Evolutionary conservation across 768 basidiomycete species (phyloP).

Genomic region (Galerina sulciceps): DNA sequence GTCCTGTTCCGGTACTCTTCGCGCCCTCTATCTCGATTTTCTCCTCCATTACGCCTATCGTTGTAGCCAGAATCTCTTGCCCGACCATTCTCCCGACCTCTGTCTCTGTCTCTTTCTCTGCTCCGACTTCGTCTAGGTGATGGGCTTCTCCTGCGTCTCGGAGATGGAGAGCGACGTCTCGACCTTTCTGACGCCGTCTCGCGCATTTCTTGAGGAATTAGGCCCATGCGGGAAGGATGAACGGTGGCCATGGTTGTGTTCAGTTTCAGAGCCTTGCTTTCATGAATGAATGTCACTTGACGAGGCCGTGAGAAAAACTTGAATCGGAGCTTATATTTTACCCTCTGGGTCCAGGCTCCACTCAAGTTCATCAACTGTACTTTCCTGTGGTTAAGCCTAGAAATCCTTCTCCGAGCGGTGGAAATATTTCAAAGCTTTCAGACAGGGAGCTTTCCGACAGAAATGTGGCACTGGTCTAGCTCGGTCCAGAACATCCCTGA

Average conservation of each 20-base stretch:
- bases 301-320: neutral
- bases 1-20: conserved; percentile 20
- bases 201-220: conserved; percentile 56
- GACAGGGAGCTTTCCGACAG: too few relatives aligned
- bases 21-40: conserved; percentile 20
- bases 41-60: conserved; percentile 12
- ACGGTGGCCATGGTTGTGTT: conserved; percentile 65
- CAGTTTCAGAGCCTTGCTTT: too few relatives aligned
- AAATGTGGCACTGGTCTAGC: too few relatives aligned
- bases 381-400: too few relatives aligned
- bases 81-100: conserved; percentile 3
- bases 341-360: too few relatives aligned
- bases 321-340: neutral
- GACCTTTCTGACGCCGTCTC: conserved; percentile 15
- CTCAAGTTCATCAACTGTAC: too few relatives aligned
- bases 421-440: too few relatives aligned
- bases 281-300: neutral
- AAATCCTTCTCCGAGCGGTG: too few relatives aligned
- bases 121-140: conserved; percentile 36
- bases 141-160: conserved; percentile 35
- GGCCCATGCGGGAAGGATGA: conserved; percentile 72
- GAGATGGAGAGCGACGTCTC: conserved; percentile 51
- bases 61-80: conserved; percentile 5
- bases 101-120: conserved; percentile 27
- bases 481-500: too few relatives aligned